phyloP scores from a whole-genome alignment of 768 basidiomycete species.

The Mycena indigotica region DNA sequence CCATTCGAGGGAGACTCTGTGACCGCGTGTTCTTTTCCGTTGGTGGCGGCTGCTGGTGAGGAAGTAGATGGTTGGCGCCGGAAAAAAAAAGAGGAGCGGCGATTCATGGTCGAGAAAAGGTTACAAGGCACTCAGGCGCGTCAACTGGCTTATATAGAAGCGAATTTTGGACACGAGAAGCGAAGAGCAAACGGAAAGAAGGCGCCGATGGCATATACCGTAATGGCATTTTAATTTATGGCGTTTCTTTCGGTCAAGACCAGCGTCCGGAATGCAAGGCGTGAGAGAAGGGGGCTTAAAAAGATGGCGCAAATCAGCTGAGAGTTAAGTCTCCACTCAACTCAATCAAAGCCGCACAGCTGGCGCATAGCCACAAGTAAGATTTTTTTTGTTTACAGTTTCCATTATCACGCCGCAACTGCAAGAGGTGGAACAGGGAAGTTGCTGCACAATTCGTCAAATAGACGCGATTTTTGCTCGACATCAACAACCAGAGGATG shows the following conservation, averaged over 20 bases:
- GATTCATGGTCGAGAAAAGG: conserved; percentile 4
- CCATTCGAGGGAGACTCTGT: not conserved
- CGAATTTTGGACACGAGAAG: not conserved
- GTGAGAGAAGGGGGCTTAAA: too few species aligned
- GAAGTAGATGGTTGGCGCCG: conserved; percentile 13
- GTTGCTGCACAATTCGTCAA: conserved; percentile 62
- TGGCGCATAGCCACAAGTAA: not conserved
- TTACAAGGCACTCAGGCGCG: not conserved
- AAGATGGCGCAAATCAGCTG: not conserved
- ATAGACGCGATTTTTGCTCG: conserved; percentile 58
- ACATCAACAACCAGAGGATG: conserved; percentile 74
- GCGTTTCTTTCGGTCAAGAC: not conserved
- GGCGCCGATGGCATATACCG: not conserved
- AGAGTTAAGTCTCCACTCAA: not conserved
- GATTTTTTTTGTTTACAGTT: too few species aligned
- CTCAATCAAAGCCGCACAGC: not conserved
- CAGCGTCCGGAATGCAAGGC: not conserved
- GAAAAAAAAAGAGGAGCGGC: conserved; percentile 17
- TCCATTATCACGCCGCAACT: conserved; percentile 25
- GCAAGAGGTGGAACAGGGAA: conserved; percentile 62
- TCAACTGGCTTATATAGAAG: not conserved
- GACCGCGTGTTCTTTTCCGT: conserved; percentile 4
- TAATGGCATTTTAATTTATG: not conserved
- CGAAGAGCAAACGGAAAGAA: not conserved
- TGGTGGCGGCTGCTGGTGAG: not conserved